Evolutionary conservation across 148 eudicot genomes (phyloP), one percentile per base, ranked within the genome.

Genomic region (Polygonum aviculare): DNA sequence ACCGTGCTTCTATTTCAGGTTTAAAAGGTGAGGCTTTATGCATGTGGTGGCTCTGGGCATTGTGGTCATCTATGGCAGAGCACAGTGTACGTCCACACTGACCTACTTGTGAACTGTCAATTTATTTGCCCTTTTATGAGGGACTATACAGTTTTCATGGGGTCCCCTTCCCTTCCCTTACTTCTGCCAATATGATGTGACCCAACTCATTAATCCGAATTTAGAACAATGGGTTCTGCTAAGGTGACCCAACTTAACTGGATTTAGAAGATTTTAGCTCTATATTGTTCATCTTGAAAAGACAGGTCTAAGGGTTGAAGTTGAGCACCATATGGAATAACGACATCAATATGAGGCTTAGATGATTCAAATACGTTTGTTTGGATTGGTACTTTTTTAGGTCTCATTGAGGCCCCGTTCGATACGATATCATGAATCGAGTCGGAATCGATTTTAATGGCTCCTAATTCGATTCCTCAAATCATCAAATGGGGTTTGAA

Each of bases 91-190:
- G 44, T 14, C 11, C 21, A 35, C 44, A 57, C 63, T 19, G 31
- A 57, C 21, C 62, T 26, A 26, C 31, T 55, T 55, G 22, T 12
- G 70, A 65, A 0, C 44, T 67, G 72, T 67, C 72, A 36, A 67
- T 67, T 38, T 67, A 67, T 67, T 35, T 67, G 72, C 72, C 72
- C 72, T 67, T 65, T 65, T 36, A 36, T 31, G 12, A 67, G 45
- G 45, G 72, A 65, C 44, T 65, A 36, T 12, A 33, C 63, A 8
- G 21, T 19, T 57, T 12, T 57, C 63, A 57, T 57, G 33, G 63
- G 33, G 63, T 21, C 33, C 63, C 63, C 60, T 54, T 18, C 15
- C 55, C 3, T 50, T 4, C 15, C 47, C 11, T 44, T 44, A 44
- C 47, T n/a, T 14, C 57, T 51, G 57, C 57, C 57, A n/a, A 59